A percentile compares a stretch with the other conserved stretches of the same genome.
phyloP scores from a whole-genome alignment of 805 yeast species.

The Jamesozyma gamospora region DNA sequence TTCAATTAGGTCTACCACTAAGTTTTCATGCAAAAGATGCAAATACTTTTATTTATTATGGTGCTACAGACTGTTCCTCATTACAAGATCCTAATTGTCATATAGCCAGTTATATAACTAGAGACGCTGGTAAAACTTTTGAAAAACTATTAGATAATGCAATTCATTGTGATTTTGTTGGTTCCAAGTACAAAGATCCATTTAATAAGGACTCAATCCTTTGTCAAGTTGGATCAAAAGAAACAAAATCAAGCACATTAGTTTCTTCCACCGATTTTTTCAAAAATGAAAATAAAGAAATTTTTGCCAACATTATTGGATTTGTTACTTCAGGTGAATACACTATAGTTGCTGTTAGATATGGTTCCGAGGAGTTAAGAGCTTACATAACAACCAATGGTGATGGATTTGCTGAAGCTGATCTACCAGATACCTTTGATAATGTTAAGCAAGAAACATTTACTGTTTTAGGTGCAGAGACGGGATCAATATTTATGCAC shows the following conservation, averaged over 20 bases:
- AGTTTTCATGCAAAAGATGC: conserved; percentile 52
- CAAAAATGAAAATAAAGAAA: conserved; percentile 28
- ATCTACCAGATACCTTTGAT: conserved; percentile 56
- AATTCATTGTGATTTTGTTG: conserved; percentile 57
- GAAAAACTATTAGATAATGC: conserved; percentile 42
- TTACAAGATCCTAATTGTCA: conserved; percentile 41
- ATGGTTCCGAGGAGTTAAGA: conserved; percentile 42
- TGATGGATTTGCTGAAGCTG: conserved; percentile 59
- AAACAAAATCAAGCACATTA: conserved; percentile 25
- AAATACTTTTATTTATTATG: conserved; percentile 58
- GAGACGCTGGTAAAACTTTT: conserved; percentile 61
- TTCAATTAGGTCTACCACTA: conserved; percentile 34
- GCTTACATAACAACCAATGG: conserved; percentile 81
- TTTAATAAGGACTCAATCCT: conserved; percentile 45
- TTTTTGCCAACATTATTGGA: conserved; percentile 57
- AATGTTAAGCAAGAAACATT: conserved; percentile 59
- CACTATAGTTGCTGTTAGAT: conserved; percentile 58
- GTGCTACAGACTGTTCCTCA: conserved; percentile 49
- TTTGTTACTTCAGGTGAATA: conserved; percentile 63
- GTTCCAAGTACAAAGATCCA: conserved; percentile 37
- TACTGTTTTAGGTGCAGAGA: conserved; percentile 65
- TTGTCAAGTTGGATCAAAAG: conserved; percentile 44
- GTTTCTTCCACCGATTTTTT: conserved; percentile 49
- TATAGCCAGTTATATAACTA: conserved; percentile 49
- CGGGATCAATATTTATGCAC: conserved; percentile 71